phyloP scores from a whole-genome alignment of 2,329 filamentous ascomycete genomes.

The Stemphylium lycopersici region DNA sequence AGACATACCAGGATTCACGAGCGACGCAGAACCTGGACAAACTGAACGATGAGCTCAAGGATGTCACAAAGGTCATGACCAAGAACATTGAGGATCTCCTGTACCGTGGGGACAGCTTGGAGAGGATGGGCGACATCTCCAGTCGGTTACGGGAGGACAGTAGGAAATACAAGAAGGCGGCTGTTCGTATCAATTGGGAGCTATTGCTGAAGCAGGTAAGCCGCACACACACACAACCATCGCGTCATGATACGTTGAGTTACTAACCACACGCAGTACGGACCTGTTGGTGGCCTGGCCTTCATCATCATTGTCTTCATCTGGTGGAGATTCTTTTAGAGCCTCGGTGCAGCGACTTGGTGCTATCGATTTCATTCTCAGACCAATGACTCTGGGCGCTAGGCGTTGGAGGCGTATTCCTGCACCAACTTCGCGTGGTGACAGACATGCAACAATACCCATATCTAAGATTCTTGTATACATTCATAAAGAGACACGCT shows the following conservation, averaged over 20 bases:
- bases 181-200: conserved; percentile 98
- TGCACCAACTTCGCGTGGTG: background rate
- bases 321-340: conserved; percentile 89
- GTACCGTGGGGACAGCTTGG: conserved; percentile 90
- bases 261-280: conserved; percentile 65
- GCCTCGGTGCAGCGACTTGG: background rate
- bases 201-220: conserved; percentile 83
- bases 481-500: background rate
- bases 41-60: conserved; percentile 94
- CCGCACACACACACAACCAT: background rate
- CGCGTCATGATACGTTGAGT: background rate
- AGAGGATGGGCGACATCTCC: conserved; percentile 96
- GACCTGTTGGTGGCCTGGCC: conserved; percentile 81
- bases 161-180: conserved; percentile 90
- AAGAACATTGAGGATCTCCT: conserved; percentile 99
- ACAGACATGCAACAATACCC: conserved; percentile 28
- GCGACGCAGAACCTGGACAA: conserved; percentile 92
- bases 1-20: conserved; percentile 90
- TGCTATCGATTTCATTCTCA: background rate
- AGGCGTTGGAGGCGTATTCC: conserved; percentile 17
- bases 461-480: conserved; percentile 11
- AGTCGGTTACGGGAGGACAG: conserved; percentile 87
- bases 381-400: background rate
- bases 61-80: conserved; percentile 99
- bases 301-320: conserved; percentile 86